Base-by-base conservation (phyloP, 768 basidiomycete genomes). In the Collybia nuda region DNA sequence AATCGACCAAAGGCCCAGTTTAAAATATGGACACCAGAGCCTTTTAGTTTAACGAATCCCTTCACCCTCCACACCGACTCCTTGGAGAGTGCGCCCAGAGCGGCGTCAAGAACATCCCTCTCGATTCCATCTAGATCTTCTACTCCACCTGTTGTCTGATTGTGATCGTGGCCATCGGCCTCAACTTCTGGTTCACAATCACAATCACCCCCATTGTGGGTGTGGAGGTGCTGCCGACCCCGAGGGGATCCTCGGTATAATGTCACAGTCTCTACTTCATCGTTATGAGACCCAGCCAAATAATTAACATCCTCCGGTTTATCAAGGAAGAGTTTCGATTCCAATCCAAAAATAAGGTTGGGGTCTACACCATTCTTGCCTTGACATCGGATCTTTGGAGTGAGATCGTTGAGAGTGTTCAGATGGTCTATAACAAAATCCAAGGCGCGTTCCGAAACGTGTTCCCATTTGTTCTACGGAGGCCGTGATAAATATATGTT, bases 1-100 rank as follows among this genome's bases (percentile, higher is more conserved):
- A 80, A 85, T 36, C 94, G 80, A 12, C 91, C 91, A 69, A 97
- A 98, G 6, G 94, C 93, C 92, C 93, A 98, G 63, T 98, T 98
- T 51, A 96, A 59, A 52, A 93, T 88, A 62, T 77, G 64, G 55
- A 68, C 58, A 6, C 70, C 67, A 17, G 64, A 65, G 21, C 64
- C 65, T 21, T 56, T 56, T 5, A 90, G 64, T 35, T 77, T 78
- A 19, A 95, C 75, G 59, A 93, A 92, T 15, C 94, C 95, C 62
- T 98, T 98, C 28, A 95, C 86, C 55, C 88, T 70, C 82, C 88
- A 93, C 7, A 91, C 71, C 1, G 70, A 67, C 61, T 92, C 90
- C 55, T 86, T 88, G 18, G 83, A 77, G 8, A 93, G 65, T 5
- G 54, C 52, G 2, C 52, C 60, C 1, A 93, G 74, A 5, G 84